Conservation (phyloP, 495 filamentous ascomycete genomes). For the Xylaria grammica region DNA sequence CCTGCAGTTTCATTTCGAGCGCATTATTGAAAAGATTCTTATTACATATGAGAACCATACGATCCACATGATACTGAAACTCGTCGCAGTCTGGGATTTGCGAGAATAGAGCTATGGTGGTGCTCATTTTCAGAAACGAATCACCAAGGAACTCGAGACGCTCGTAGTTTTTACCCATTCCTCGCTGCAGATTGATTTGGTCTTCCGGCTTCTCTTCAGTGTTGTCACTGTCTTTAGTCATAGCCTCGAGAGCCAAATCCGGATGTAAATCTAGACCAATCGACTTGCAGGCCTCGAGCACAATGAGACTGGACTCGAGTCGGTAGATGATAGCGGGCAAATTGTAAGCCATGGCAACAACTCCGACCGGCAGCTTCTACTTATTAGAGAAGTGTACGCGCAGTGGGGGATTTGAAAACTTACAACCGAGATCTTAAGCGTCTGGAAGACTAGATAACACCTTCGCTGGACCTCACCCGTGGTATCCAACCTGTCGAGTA, state of each 20-base stretch:
- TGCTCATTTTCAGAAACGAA: constrained; percentile 94
- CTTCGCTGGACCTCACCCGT: constrained; percentile 41
- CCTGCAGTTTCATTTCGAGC: constrained; percentile 66
- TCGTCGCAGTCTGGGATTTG: constrained; percentile 80
- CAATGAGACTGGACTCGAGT: constrained; percentile 81
- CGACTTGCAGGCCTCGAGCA: constrained; percentile 65
- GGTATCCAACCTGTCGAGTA: constrained; percentile 66
- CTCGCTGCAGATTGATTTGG: constrained; percentile 76
- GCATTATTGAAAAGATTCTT: constrained; percentile 83
- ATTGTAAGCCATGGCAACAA: constrained; percentile 69
- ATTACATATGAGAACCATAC: constrained; percentile 94
- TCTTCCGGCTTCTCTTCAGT: constrained; percentile 74
- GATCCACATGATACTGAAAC: constrained; percentile 84
- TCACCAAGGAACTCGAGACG: constrained; percentile 94
- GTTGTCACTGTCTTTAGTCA: constrained; percentile 95
- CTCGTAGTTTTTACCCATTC: constrained; percentile 98
- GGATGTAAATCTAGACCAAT: constrained; percentile 67
- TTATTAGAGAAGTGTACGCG: constrained; percentile 27
- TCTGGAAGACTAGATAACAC: constrained; percentile 57
- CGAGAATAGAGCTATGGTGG: constrained; percentile 81
- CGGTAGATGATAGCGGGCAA: constrained; percentile 86
- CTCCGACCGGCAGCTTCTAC: constrained; percentile 63
- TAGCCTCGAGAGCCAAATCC: constrained; percentile 79
- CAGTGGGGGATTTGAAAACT: constrained; percentile 37
- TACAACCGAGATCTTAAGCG: constrained; percentile 75